Evolutionary conservation across 805 yeast genomes (phyloP).

Genomic region (Yarrowia sp.): DNA sequence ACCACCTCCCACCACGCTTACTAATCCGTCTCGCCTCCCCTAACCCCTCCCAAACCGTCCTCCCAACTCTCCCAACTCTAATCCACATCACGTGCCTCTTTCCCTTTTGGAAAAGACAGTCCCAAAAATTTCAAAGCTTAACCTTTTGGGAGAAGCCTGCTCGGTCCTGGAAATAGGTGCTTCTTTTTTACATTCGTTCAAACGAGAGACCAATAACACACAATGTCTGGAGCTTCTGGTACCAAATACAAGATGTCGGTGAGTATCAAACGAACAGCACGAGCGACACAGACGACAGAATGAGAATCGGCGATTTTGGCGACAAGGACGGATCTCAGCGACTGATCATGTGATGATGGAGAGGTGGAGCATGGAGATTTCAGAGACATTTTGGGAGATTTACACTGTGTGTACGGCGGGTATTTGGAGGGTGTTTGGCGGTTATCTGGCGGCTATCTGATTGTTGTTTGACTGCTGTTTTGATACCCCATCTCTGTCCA

Average conservation of each 20-base stretch:
- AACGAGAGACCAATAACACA: conserved; percentile 38
- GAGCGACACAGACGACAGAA: not conserved
- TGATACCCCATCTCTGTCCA: too few species aligned
- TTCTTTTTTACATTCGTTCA: conserved; percentile 37
- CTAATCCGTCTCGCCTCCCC: too few species aligned
- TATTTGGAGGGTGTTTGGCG: too few species aligned
- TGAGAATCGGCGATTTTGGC: not conserved
- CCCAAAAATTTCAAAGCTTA: conserved; percentile 33
- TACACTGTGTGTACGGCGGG: too few species aligned
- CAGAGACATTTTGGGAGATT: too few species aligned
- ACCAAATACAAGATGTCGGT: conserved; percentile 99
- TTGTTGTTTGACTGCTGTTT: too few species aligned
- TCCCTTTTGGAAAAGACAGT: conserved; percentile 29
- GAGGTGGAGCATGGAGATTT: too few species aligned
- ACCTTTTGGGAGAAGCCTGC: conserved; percentile 37
- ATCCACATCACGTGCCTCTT: conserved; percentile 3
- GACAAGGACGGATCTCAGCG: too few species aligned
- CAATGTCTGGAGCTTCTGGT: conserved; percentile 85
- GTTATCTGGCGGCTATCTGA: too few species aligned
- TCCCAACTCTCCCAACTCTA: not conserved
- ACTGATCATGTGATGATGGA: too few species aligned
- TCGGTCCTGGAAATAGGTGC: conserved; percentile 35
- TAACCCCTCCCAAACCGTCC: too few species aligned
- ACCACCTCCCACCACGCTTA: too few species aligned
- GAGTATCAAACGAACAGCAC: conserved; percentile 55